Percentiles rank a stretch among this genome's conserved stretches.
Evolutionary conservation across 2,329 filamentous ascomycete species (phyloP).

Genomic region (Leptographium lundbergii): DNA sequence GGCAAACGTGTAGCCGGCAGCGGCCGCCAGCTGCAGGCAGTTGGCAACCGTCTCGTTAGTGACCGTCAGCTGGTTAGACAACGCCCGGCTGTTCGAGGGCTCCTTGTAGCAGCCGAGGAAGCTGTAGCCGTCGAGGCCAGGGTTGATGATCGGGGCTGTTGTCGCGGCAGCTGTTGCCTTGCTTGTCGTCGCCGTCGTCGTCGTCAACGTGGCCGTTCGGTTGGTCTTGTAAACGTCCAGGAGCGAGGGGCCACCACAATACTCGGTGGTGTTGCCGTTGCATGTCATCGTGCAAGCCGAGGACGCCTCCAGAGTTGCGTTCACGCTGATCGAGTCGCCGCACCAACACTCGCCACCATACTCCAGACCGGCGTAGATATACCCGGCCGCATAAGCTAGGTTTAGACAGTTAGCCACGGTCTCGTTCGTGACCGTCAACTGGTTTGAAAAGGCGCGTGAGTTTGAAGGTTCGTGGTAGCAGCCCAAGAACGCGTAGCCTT

Average conservation of each 20-base stretch:
- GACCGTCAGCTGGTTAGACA: conserved; percentile 8
- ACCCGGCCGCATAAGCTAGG: conserved; percentile 16
- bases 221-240: conserved; percentile 1
- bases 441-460: conserved; percentile 11
- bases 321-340: conserved; percentile 11
- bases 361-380: conserved; percentile 36
- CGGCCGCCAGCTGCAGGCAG: neutral
- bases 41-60: conserved; percentile 15
- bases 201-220: neutral
- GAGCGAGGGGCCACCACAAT: conserved; percentile 1
- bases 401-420: conserved; percentile 15
- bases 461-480: conserved; percentile 19
- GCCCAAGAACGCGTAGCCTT: conserved; percentile 18
- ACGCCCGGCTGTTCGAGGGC: conserved; percentile 10
- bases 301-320: conserved; percentile 10
- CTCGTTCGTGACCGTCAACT: conserved; percentile 7
- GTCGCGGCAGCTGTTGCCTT: neutral
- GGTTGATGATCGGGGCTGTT: conserved; percentile 20
- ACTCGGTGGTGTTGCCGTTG: conserved; percentile 10
- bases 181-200: neutral
- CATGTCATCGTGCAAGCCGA: conserved; percentile 17
- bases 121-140: conserved; percentile 17
- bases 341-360: conserved; percentile 30
- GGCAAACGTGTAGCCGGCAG: conserved; percentile 30
- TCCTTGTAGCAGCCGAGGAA: conserved; percentile 23